These are phyloP conservation scores for Takashimella koratensis DNA, from an alignment of 1,284 basidiomycete genomes.

Conservation along the genomic window DNA sequence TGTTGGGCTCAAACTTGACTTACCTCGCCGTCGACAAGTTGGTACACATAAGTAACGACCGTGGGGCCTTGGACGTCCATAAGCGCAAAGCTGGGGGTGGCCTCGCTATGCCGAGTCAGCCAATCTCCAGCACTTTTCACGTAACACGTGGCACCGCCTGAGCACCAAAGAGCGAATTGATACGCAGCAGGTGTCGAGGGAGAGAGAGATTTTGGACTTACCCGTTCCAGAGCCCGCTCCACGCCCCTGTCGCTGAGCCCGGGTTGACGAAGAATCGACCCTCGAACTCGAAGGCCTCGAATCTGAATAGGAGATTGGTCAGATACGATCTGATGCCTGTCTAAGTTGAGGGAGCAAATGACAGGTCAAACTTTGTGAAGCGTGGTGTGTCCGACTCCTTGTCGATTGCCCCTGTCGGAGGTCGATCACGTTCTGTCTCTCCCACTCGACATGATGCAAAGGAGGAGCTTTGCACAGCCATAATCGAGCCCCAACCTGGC, in stretches of 20 bases:
- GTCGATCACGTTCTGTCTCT: too few relatives aligned
- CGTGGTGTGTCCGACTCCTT: too few relatives aligned
- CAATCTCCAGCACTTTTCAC: background rate
- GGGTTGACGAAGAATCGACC: conserved; percentile 94
- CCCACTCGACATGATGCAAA: too few relatives aligned
- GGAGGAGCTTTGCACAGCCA: too few relatives aligned
- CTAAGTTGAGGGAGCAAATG: too few relatives aligned
- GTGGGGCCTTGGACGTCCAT: conserved; percentile 94
- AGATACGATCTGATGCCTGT: too few relatives aligned
- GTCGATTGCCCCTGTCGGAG: too few relatives aligned
- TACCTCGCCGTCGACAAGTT: conserved; percentile 87
- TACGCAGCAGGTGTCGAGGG: background rate
- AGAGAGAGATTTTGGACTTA: conserved; percentile 40
- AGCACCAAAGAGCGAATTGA: too few relatives aligned
- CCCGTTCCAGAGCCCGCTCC: conserved; percentile 73
- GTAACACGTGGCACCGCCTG: too few relatives aligned
- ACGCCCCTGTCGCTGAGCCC: conserved; percentile 91
- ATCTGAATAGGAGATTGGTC: too few relatives aligned
- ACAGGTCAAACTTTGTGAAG: too few relatives aligned
- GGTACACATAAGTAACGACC: conserved; percentile 93
- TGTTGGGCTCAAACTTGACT: conserved; percentile 36
- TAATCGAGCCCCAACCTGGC: too few relatives aligned
- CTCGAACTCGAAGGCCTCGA: conserved; percentile 90
- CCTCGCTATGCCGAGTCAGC: conserved; percentile 53
- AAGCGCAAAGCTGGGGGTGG: conserved; percentile 79